These are phyloP conservation scores for Vitis hybrid DNA, from an alignment of 177 flowering plant species.

Conservation along the genomic window DNA sequence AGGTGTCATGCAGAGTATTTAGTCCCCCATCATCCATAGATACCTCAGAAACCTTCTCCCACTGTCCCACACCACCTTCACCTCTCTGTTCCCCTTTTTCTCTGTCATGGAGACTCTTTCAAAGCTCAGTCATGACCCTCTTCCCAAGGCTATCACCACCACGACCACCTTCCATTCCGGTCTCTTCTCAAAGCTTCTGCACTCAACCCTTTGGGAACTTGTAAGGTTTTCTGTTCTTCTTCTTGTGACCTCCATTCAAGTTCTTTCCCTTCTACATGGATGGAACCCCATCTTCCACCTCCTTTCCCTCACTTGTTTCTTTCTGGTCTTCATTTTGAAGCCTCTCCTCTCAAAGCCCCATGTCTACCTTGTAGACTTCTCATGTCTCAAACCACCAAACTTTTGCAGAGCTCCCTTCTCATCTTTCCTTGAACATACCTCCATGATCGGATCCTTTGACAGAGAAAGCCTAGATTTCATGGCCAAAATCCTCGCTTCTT, in stretches of 20 bases:
- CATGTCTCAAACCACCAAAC: constrained; percentile 56
- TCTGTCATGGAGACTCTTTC: constrained; percentile 8
- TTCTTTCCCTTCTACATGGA: constrained; percentile 5
- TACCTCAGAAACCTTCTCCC: not conserved
- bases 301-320: constrained; percentile 10
- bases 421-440: constrained; percentile 39
- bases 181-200: constrained; percentile 6
- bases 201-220: constrained; percentile 3
- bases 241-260: constrained; percentile 20
- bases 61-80: not conserved
- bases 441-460: constrained; percentile 30
- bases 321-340: constrained; percentile 15
- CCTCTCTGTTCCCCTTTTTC: not conserved
- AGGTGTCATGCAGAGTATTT: not conserved
- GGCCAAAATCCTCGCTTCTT: constrained; percentile 41
- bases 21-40: not conserved
- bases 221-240: constrained; percentile 15
- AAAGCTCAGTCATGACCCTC: not conserved
- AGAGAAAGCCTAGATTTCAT: constrained; percentile 49
- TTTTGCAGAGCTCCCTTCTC: constrained; percentile 48
- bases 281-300: constrained; percentile 22
- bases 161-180: not conserved
- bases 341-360: constrained; percentile 23
- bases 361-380: constrained; percentile 60
- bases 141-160: not conserved